Percentiles rank a stretch among this genome's conserved stretches.
Evolutionary conservation across 768 basidiomycete genomes (phyloP).

Genomic region (Mycena maculata): DNA sequence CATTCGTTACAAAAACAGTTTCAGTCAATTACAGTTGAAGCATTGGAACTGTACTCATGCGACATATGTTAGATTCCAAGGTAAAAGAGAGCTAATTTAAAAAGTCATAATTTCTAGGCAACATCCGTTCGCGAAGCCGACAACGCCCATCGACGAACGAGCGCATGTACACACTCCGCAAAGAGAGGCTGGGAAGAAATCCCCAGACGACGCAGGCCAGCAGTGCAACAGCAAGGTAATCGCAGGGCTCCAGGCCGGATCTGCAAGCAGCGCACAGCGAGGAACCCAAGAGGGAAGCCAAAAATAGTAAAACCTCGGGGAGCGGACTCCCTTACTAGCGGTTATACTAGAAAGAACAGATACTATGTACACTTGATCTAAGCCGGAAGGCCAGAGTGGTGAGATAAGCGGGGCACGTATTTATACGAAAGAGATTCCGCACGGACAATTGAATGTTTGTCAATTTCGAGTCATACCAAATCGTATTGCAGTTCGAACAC

Average conservation of each 20-base stretch:
- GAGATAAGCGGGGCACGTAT: background rate
- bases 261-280: slow-evolving; percentile 8
- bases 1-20: too few species aligned
- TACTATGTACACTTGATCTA: slow-evolving; percentile 29
- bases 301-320: slow-evolving; percentile 20
- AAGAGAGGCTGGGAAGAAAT: slow-evolving; percentile 17
- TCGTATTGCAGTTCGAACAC: background rate
- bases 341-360: slow-evolving; percentile 22
- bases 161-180: background rate
- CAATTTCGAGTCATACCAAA: background rate
- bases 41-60: too few species aligned
- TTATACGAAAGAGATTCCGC: slow-evolving; percentile 1
- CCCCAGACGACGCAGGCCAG: slow-evolving; percentile 21
- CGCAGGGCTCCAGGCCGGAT: background rate
- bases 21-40: too few species aligned
- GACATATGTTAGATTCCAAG: too few species aligned
- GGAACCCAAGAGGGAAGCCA: slow-evolving; percentile 4
- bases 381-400: slow-evolving; percentile 11
- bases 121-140: slow-evolving; percentile 16
- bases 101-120: too few species aligned
- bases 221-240: slow-evolving; percentile 24
- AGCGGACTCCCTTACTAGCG: slow-evolving; percentile 13
- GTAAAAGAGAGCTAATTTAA: too few species aligned
- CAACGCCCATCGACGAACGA: slow-evolving; percentile 9
- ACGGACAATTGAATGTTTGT: slow-evolving; percentile 9